These are phyloP conservation scores for Talaromyces sp. DNA, from an alignment of 2,329 filamentous ascomycete species.

Conservation along the genomic window DNA sequence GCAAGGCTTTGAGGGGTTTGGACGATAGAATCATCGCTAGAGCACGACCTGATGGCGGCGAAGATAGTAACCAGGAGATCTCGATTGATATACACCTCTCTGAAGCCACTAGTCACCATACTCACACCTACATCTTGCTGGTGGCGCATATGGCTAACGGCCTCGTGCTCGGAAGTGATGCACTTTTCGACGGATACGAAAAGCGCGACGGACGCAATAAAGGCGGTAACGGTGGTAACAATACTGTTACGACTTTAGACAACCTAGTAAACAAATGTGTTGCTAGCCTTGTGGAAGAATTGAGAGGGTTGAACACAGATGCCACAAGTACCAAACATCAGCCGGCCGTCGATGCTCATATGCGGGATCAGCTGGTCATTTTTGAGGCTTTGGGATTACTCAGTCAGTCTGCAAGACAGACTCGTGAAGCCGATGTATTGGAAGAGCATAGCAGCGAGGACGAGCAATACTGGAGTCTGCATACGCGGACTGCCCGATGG, in stretches of 20 bases:
- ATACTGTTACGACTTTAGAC: slow-evolving; percentile 27
- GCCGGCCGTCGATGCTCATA: slow-evolving; percentile 53
- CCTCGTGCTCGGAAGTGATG: slow-evolving; percentile 52
- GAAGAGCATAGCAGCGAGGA: slow-evolving; percentile 22
- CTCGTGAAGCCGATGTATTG: slow-evolving; percentile 2
- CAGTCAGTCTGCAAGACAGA: slow-evolving; percentile 23
- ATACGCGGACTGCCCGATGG: slow-evolving; percentile 45
- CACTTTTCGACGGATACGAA: slow-evolving; percentile 40
- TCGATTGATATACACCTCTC: slow-evolving; percentile 33
- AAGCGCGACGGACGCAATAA: slow-evolving; percentile 12
- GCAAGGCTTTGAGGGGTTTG: slow-evolving; percentile 20
- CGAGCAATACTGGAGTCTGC: slow-evolving; percentile 36
- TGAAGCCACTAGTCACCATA: slow-evolving; percentile 44
- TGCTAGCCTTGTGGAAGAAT: slow-evolving; percentile 45
- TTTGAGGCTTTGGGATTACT: slow-evolving; percentile 54
- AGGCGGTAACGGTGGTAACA: slow-evolving; percentile 17
- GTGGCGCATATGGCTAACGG: slow-evolving; percentile 51
- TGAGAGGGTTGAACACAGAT: slow-evolving; percentile 27
- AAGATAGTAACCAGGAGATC: slow-evolving; percentile 15
- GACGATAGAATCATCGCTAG: slow-evolving; percentile 15
- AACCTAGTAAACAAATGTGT: slow-evolving; percentile 46
- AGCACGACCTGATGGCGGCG: not conserved
- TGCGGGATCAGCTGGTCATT: slow-evolving; percentile 59
- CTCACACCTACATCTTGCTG: slow-evolving; percentile 53
- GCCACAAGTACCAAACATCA: slow-evolving; percentile 7